Conservation (phyloP, 352 stramenopile genomes). For the Blastocystis sp. region DNA sequence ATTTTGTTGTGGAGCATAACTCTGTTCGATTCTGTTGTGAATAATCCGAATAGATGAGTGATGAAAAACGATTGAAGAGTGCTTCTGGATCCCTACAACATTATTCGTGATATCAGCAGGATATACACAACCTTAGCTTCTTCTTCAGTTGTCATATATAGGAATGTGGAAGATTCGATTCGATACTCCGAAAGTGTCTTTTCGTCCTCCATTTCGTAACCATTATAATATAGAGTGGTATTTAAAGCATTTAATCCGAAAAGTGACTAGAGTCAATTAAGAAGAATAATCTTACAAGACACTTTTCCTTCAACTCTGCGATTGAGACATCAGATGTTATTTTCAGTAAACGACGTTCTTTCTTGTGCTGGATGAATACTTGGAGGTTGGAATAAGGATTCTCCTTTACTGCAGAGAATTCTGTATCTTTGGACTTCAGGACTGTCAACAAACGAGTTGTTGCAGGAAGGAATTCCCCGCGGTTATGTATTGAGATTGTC, state of each 20-base stretch:
- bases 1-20: not conserved
- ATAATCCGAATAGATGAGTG: not conserved
- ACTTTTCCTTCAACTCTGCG: not conserved
- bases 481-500: not conserved
- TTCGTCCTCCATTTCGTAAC: not conserved
- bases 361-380: slow-evolving; percentile 46
- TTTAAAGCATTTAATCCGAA: slow-evolving; percentile 18
- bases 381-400: slow-evolving; percentile 26
- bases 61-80: not conserved
- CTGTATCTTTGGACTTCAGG: not conserved
- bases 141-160: slow-evolving; percentile 59
- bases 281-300: not conserved
- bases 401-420: not conserved
- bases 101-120: not conserved
- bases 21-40: not conserved
- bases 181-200: not conserved
- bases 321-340: not conserved
- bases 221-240: slow-evolving; percentile 20
- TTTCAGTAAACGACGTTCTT: not conserved
- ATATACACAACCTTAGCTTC: slow-evolving; percentile 4
- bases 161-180: slow-evolving; percentile 13
- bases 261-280: not conserved
- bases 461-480: not conserved
- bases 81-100: slow-evolving; percentile 3
- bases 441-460: not conserved